Base-by-base conservation (phyloP, 495 filamentous ascomycete genomes). In the Schizothecium vesticola region DNA sequence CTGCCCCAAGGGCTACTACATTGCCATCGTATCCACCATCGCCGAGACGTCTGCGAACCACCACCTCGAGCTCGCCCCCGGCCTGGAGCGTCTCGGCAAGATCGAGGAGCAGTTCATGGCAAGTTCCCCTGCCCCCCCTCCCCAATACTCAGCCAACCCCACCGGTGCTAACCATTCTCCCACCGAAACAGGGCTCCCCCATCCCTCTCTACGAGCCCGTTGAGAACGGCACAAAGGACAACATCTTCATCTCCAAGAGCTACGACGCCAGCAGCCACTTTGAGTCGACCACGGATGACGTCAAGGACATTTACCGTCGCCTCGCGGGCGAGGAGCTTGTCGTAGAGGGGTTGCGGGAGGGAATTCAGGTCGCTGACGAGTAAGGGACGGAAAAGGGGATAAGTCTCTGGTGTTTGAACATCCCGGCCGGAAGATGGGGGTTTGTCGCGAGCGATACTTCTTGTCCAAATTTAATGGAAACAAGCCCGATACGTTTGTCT, bases 231-330 rank as follows among this genome's bases (percentile, higher is more conserved):
- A 85, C 84, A 65, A 91, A 90, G 70, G 93, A 97, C 81, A 91
- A 92, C 78, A 91, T 99, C 79, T 99, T 93, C 83, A 94, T 99
- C 75, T 96, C 93, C 72, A 96, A 94, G 86, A 97, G 93, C 83
- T 99, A 99, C 79, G 95, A 99, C 76, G 90, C 95, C 33, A 96
- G 92, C 69, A 95, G 91, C 73, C 95, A 99, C 84, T 99, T 99
- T 74, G 95, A 99, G 86, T 96, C 92, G 13, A 86, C 82, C 21
- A 83, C 81, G 84, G 96, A 97, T 78, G 93, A 99, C 79, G 93
- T 99, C 71, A 90, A 88, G 80, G 92, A 97, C 77, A 91, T 99
- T 72, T 99, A 97, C 80, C 85, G 85, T 67, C 90, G 96, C 72
- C 91, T 91, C 62, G 88, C 91, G 71, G 92, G 93, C 55, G 89